Conservation (phyloP, 306 rosid species). For the Sophora flavescens region DNA sequence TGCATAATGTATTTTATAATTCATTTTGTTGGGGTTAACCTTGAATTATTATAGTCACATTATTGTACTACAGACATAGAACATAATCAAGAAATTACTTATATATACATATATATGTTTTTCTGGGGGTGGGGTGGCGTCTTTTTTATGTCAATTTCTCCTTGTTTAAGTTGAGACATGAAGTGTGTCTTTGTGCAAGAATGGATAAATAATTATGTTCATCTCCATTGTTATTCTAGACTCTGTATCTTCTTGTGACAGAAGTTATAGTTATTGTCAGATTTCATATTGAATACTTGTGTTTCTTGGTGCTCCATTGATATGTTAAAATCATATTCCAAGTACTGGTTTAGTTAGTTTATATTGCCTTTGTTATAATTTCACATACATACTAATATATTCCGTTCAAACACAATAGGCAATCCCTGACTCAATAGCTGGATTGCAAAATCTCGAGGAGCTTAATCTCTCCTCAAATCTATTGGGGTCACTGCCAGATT, state of each 20-base stretch:
- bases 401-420: conserved; percentile 56
- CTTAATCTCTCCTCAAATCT: conserved; percentile 78
- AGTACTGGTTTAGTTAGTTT: conserved; percentile 8
- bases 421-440: conserved; percentile 84
- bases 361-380: conserved; percentile 23
- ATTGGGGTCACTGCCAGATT: conserved; percentile 77
- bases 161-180: background rate
- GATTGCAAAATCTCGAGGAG: conserved; percentile 90
- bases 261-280: background rate
- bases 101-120: too few species aligned
- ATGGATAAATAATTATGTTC: background rate
- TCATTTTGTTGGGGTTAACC: too few species aligned
- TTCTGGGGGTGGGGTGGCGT: too few species aligned
- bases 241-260: background rate
- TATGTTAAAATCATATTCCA: conserved; percentile 5
- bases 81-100: too few species aligned
- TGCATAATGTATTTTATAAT: too few species aligned
- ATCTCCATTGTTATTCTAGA: background rate
- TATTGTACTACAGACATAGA: too few species aligned
- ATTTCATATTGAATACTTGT: conserved; percentile 29
- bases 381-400: conserved; percentile 33
- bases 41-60: too few species aligned
- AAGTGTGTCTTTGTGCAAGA: background rate
- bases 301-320: conserved; percentile 25
- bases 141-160: background rate